Evolutionary conservation across 768 basidiomycete species (phyloP).

Genomic region (Gloeophyllum trabeum): DNA sequence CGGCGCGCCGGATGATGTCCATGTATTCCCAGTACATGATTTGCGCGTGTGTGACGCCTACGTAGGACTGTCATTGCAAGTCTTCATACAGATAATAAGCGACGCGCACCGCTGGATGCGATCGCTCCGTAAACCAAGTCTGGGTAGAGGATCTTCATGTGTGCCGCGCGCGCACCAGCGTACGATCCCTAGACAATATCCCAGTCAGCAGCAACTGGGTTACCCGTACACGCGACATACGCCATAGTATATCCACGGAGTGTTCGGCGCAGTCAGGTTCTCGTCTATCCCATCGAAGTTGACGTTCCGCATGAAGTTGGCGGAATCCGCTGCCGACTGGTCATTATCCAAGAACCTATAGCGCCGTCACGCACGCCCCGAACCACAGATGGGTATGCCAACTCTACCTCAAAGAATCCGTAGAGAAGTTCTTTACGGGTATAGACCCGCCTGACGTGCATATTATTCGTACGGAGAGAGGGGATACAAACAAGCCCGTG

Average conservation of each 20-base stretch:
- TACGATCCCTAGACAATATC: conserved; percentile 64
- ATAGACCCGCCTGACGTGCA: conserved; percentile 49
- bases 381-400: no score
- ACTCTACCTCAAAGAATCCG: conserved; percentile 72
- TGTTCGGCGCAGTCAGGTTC: conserved; percentile 57
- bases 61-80: neutral
- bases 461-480: neutral
- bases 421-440: conserved; percentile 67
- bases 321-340: conserved; percentile 85
- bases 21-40: conserved; percentile 82
- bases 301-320: conserved; percentile 80
- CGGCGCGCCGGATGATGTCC: conserved; percentile 66
- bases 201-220: no score
- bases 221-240: conserved; percentile 27
- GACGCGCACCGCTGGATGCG: conserved; percentile 62
- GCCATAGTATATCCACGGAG: conserved; percentile 92
- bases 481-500: neutral
- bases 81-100: conserved; percentile 1
- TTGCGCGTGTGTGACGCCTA: conserved; percentile 79
- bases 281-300: conserved; percentile 61
- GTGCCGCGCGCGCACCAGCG: conserved; percentile 87
- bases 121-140: conserved; percentile 86
- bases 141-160: conserved; percentile 82
- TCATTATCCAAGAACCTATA: conserved; percentile 82
- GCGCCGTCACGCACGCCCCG: no score